Percentiles rank a stretch among this genome's conserved stretches.
Conservation (phyloP, 768 basidiomycete genomes). For the Tricholoma sp. region DNA sequence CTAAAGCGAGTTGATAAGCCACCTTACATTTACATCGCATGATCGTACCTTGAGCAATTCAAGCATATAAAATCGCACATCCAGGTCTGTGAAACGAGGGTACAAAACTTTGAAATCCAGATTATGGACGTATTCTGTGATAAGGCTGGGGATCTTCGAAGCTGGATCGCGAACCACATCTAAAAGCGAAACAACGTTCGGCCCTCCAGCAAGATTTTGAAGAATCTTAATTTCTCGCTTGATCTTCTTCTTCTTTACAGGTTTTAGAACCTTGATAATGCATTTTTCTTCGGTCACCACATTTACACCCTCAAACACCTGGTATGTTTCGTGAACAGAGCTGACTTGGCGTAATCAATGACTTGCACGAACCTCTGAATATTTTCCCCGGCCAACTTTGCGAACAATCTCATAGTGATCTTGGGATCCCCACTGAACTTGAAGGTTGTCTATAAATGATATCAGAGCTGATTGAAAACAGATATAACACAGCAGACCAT, state of each 20-base stretch:
- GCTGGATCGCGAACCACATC: slow-evolving; percentile 96
- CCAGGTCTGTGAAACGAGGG: slow-evolving; percentile 91
- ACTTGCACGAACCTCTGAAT: slow-evolving; percentile 70
- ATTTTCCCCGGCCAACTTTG: slow-evolving; percentile 94
- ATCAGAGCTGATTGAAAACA: slow-evolving; percentile 15
- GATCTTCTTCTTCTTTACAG: slow-evolving; percentile 99
- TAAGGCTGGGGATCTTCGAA: slow-evolving; percentile 94
- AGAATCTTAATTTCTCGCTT: slow-evolving; percentile 98
- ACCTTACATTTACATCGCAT: not conserved
- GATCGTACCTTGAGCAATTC: slow-evolving; percentile 82
- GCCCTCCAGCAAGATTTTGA: slow-evolving; percentile 93
- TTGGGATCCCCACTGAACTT: slow-evolving; percentile 96
- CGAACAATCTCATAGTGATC: slow-evolving; percentile 98
- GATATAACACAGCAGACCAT: slow-evolving; percentile 51
- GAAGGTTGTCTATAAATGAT: slow-evolving; percentile 71
- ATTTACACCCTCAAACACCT: slow-evolving; percentile 94
- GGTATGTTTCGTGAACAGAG: slow-evolving; percentile 10
- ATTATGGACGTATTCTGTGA: slow-evolving; percentile 98
- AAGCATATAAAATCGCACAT: slow-evolving; percentile 95
- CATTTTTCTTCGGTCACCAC: slow-evolving; percentile 90
- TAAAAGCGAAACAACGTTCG: slow-evolving; percentile 88
- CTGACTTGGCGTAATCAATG: slow-evolving; percentile 3
- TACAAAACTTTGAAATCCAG: slow-evolving; percentile 97
- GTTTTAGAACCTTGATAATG: slow-evolving; percentile 98
- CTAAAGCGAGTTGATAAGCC: slow-evolving; percentile 30